Percentiles rank a stretch among this genome's conserved stretches.
These are phyloP conservation scores for Penicillium argentinense DNA, from an alignment of 495 filamentous ascomycete species.

Conservation along the genomic window DNA sequence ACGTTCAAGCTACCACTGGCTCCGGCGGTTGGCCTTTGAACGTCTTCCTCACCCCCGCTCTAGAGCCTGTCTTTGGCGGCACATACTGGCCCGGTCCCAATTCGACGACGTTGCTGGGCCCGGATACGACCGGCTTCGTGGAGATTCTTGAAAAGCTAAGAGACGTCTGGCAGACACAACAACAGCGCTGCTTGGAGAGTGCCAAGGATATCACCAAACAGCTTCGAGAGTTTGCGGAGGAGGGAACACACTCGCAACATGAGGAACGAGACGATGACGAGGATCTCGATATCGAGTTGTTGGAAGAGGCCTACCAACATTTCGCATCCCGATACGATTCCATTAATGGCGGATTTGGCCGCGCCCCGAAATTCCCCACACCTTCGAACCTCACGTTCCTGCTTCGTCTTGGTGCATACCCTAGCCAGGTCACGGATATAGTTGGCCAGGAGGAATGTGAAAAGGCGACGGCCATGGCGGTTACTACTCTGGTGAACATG, in stretches of 20 bases:
- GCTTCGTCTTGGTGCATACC: constrained; percentile 71
- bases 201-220: constrained; percentile 80
- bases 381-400: constrained; percentile 83
- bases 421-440: constrained; percentile 73
- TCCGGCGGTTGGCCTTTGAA: constrained; percentile 96
- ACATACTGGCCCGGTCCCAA: constrained; percentile 92
- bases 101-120: constrained; percentile 45
- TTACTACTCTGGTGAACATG: constrained; percentile 79
- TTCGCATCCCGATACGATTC: constrained; percentile 78
- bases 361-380: constrained; percentile 86
- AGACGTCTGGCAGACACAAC: constrained; percentile 81
- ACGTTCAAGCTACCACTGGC: constrained; percentile 89
- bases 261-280: constrained; percentile 57
- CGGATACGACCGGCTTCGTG: constrained; percentile 68
- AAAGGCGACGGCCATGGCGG: constrained; percentile 75
- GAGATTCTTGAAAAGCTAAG: constrained; percentile 80
- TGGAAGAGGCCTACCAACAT: constrained; percentile 85
- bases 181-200: constrained; percentile 73
- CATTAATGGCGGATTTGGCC: constrained; percentile 71
- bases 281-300: constrained; percentile 79
- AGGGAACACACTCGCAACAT: constrained; percentile 67
- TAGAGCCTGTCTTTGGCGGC: constrained; percentile 93
- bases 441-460: constrained; percentile 77
- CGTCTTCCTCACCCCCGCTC: constrained; percentile 89
- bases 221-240: constrained; percentile 80